Evolutionary conservation across 2,329 filamentous ascomycete species (phyloP).

Genomic region (Mycosphaerella sp.): DNA sequence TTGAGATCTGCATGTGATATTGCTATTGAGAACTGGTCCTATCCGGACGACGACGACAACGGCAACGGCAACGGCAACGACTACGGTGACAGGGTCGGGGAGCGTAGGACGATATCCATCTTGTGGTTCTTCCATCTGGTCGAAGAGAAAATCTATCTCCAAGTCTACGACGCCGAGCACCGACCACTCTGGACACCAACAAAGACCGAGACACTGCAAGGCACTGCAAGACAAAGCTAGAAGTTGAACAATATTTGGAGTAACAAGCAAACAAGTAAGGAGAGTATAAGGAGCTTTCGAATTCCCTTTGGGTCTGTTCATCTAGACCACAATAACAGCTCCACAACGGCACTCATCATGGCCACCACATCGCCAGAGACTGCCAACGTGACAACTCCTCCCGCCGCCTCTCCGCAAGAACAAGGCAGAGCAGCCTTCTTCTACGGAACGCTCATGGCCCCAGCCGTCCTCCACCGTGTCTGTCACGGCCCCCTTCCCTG

Average conservation of each 20-base stretch:
- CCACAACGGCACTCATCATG: background rate
- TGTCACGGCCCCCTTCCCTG: conserved; percentile 56
- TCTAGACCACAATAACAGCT: background rate
- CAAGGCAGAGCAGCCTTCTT: conserved; percentile 52
- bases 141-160: background rate
- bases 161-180: background rate
- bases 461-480: conserved; percentile 77
- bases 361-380: background rate
- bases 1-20: background rate
- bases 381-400: background rate
- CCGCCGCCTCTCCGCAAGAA: background rate
- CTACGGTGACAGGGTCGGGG: background rate
- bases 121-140: background rate
- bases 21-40: background rate
- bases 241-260: background rate
- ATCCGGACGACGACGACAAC: background rate
- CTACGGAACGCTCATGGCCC: conserved; percentile 72
- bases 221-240: background rate
- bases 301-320: background rate
- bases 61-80: background rate
- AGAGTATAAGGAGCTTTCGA: background rate
- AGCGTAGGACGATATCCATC: background rate
- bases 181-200: background rate
- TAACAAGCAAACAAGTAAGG: background rate
- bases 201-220: background rate